Evolutionary conservation across 139 green algal genomes (phyloP).

Genomic region (Tetraselmis chui): DNA sequence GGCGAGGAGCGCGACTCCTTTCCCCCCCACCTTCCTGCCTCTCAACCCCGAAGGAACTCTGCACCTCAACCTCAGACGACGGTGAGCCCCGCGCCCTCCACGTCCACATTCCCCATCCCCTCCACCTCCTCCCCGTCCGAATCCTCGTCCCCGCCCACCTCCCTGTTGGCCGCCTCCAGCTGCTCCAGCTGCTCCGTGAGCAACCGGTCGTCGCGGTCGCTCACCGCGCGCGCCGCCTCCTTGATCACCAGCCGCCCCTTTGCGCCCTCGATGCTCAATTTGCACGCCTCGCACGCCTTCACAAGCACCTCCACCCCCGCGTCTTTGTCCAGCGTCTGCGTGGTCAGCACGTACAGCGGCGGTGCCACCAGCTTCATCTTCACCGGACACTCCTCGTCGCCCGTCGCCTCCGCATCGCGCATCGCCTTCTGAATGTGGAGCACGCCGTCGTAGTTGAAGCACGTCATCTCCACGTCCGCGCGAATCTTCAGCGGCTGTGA

Average conservation of each 20-base stretch:
- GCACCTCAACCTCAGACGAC: neutral
- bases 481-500: slow-evolving; percentile 98
- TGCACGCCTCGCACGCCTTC: slow-evolving; percentile 65
- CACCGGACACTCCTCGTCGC: slow-evolving; percentile 77
- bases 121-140: slow-evolving; percentile 60
- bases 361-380: slow-evolving; percentile 96
- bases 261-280: slow-evolving; percentile 60
- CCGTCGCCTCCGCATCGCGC: slow-evolving; percentile 22
- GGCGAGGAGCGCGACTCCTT: no score
- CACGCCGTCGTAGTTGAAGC: slow-evolving; percentile 94
- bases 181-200: slow-evolving; percentile 82
- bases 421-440: slow-evolving; percentile 81
- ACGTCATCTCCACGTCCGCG: slow-evolving; percentile 96
- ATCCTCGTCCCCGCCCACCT: slow-evolving; percentile 49
- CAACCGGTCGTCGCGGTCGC: slow-evolving; percentile 84
- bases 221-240: slow-evolving; percentile 86
- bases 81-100: slow-evolving; percentile 28
- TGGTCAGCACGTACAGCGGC: slow-evolving; percentile 97
- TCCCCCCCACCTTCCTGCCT: no score
- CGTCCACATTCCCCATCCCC: slow-evolving; percentile 62
- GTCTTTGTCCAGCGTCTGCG: slow-evolving; percentile 88
- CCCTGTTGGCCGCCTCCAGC: slow-evolving; percentile 60
- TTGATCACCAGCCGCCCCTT: slow-evolving; percentile 90
- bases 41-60: no score
- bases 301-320: slow-evolving; percentile 60